A percentile compares a stretch with the other conserved stretches of the same genome.
These are phyloP conservation scores for Sugiyamaella valdiviana DNA, from an alignment of 805 yeast genomes.

Conservation along the genomic window DNA sequence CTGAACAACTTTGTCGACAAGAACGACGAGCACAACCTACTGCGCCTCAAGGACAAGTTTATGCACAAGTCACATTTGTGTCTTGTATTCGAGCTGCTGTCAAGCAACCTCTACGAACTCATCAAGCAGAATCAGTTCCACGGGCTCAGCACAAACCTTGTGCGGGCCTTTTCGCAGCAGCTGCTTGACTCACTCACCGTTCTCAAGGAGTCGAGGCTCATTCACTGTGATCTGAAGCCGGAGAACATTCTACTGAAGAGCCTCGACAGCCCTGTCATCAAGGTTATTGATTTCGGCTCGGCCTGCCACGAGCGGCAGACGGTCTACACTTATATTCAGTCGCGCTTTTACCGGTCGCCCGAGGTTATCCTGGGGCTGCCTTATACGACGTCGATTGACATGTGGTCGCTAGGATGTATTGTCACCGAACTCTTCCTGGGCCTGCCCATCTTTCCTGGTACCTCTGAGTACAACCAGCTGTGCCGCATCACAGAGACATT, in stretches of 20 bases:
- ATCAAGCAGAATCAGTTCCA: slow-evolving; percentile 90
- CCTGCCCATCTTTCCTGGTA: slow-evolving; percentile 89
- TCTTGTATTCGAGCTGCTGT: slow-evolving; percentile 81
- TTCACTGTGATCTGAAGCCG: slow-evolving; percentile 96
- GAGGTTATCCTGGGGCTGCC: slow-evolving; percentile 90
- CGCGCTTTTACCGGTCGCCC: slow-evolving; percentile 89
- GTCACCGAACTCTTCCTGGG: slow-evolving; percentile 88
- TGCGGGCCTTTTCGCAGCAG: slow-evolving; percentile 72
- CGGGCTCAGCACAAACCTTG: slow-evolving; percentile 75
- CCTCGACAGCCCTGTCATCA: slow-evolving; percentile 77
- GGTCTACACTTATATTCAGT: slow-evolving; percentile 84
- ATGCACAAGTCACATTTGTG: slow-evolving; percentile 90
- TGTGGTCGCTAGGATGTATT: slow-evolving; percentile 96
- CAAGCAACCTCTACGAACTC: slow-evolving; percentile 83
- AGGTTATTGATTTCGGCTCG: slow-evolving; percentile 92
- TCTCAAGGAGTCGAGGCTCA: slow-evolving; percentile 73
- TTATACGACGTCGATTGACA: slow-evolving; percentile 86
- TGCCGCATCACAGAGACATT: slow-evolving; percentile 74
- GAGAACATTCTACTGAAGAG: slow-evolving; percentile 81
- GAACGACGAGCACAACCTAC: slow-evolving; percentile 64
- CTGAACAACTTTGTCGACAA: slow-evolving; percentile 67
- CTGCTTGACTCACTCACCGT: slow-evolving; percentile 73
- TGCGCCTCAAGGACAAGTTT: slow-evolving; percentile 78
- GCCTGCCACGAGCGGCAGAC: slow-evolving; percentile 92
- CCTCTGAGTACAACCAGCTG: slow-evolving; percentile 87